Percentiles rank a stretch among this genome's conserved stretches.
Conservation (phyloP, 805 yeast genomes). For the Candida boidinii region DNA sequence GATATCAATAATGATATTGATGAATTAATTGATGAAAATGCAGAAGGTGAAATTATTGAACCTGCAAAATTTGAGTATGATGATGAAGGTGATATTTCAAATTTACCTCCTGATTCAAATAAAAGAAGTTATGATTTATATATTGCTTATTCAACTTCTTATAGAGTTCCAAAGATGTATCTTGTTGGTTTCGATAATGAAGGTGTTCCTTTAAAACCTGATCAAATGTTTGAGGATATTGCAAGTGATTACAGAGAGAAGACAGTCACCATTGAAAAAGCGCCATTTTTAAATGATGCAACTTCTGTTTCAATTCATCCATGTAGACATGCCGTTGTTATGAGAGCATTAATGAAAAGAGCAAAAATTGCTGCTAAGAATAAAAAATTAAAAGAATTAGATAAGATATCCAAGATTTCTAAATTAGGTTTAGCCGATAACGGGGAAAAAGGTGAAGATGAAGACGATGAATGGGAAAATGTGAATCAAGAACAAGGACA, state of each 20-base stretch:
- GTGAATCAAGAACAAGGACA: slow-evolving; percentile 21
- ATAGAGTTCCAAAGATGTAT: slow-evolving; percentile 92
- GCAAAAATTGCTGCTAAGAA: slow-evolving; percentile 42
- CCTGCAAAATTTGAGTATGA: slow-evolving; percentile 18
- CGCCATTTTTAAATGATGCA: slow-evolving; percentile 72
- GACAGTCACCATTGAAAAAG: slow-evolving; percentile 90
- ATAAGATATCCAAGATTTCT: slow-evolving; percentile 29
- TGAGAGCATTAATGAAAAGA: slow-evolving; percentile 76
- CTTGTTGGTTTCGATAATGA: slow-evolving; percentile 77
- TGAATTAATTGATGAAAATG: slow-evolving; percentile 25
- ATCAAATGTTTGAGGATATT: slow-evolving; percentile 92
- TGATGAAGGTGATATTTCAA: slow-evolving; percentile 31
- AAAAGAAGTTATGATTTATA: slow-evolving; percentile 79
- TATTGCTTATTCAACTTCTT: slow-evolving; percentile 89
- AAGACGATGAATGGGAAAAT: slow-evolving; percentile 17
- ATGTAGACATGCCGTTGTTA: slow-evolving; percentile 89
- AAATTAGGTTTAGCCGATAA: slow-evolving; percentile 37
- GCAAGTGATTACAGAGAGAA: slow-evolving; percentile 87
- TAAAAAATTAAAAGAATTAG: slow-evolving; percentile 2
- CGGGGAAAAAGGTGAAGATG: slow-evolving; percentile 24
- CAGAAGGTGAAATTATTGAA: slow-evolving; percentile 22
- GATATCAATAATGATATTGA: slow-evolving; percentile 36
- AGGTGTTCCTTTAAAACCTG: slow-evolving; percentile 81
- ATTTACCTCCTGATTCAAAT: slow-evolving; percentile 23
- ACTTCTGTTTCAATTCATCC: slow-evolving; percentile 92